phyloP scores from a whole-genome alignment of 1,284 basidiomycete species.

The Trichosporon coremiiforme region DNA sequence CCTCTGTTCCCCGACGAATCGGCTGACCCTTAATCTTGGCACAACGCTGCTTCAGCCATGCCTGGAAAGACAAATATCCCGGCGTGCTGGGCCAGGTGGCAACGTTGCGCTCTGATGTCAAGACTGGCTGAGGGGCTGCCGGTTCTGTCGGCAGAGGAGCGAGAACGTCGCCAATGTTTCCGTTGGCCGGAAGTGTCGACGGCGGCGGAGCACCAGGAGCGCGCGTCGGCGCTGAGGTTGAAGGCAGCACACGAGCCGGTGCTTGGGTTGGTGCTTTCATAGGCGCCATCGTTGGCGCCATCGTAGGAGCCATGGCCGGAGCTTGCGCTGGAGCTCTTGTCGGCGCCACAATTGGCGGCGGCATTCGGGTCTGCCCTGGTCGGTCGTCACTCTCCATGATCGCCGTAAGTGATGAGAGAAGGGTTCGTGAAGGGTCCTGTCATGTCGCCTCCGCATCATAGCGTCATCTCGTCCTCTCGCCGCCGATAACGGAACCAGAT shows the following conservation, averaged over 20 bases:
- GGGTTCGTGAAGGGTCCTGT: background rate
- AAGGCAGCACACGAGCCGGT: background rate
- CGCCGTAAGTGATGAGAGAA: background rate
- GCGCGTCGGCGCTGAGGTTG: background rate
- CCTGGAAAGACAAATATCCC: constrained; percentile 70
- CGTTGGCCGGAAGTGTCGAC: background rate
- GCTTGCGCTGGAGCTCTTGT: constrained; percentile 5
- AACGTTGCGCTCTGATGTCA: constrained; percentile 67
- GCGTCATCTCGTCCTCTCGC: constrained; percentile 14
- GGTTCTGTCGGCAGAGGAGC: constrained; percentile 35
- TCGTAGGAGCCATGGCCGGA: background rate
- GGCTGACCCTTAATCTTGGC: constrained; percentile 69
- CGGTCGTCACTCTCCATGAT: background rate
- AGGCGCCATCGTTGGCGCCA: background rate
- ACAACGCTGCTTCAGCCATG: constrained; percentile 72
- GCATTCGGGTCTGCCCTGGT: constrained; percentile 6
- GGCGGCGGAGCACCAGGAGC: background rate
- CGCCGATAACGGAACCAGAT: constrained; percentile 18
- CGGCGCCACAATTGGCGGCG: constrained; percentile 19
- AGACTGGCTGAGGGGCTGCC: constrained; percentile 33
- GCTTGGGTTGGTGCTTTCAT: background rate
- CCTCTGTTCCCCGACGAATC: constrained; percentile 49
- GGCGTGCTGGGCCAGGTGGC: constrained; percentile 67
- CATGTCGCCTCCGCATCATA: background rate
- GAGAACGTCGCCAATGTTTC: constrained; percentile 9